phyloP scores from a whole-genome alignment of 139 green algal species.

The Limnomonas spitsbergensis region DNA sequence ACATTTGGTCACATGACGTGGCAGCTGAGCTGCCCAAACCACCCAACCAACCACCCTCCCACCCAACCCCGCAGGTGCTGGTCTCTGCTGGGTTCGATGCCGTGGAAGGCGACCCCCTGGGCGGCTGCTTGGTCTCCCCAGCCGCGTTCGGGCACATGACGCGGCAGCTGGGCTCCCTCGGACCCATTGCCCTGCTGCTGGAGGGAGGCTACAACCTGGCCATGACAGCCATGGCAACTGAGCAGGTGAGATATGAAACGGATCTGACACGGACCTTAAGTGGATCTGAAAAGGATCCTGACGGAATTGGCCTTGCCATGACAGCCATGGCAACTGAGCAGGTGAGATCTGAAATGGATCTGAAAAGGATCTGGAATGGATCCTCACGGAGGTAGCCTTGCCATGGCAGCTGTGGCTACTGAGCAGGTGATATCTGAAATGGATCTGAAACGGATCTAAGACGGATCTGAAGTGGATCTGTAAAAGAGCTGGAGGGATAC shows the following conservation, averaged over 20 bases:
- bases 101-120: slow-evolving; percentile 62
- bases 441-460: no score
- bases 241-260: no score
- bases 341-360: no score
- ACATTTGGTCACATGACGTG: slow-evolving; percentile 65
- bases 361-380: no score
- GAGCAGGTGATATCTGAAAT: no score
- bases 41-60: no score
- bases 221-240: slow-evolving; percentile 55
- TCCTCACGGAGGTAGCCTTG: no score
- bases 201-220: slow-evolving; percentile 76
- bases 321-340: slow-evolving; percentile 60
- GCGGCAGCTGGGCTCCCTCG: slow-evolving; percentile 9
- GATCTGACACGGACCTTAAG: no score
- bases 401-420: slow-evolving; percentile 50
- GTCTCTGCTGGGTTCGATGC: slow-evolving; percentile 33
- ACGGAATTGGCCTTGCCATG: slow-evolving; percentile 51
- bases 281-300: no score
- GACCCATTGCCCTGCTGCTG: slow-evolving; percentile 62
- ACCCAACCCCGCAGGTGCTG: neutral
- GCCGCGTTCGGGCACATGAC: slow-evolving; percentile 63
- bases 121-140: slow-evolving; percentile 59
- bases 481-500: slow-evolving; percentile 73
- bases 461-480: no score
- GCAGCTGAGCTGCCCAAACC: no score